phyloP scores from a whole-genome alignment of 225 moss, liverwort and hornwort species.

The Asterella californica region DNA sequence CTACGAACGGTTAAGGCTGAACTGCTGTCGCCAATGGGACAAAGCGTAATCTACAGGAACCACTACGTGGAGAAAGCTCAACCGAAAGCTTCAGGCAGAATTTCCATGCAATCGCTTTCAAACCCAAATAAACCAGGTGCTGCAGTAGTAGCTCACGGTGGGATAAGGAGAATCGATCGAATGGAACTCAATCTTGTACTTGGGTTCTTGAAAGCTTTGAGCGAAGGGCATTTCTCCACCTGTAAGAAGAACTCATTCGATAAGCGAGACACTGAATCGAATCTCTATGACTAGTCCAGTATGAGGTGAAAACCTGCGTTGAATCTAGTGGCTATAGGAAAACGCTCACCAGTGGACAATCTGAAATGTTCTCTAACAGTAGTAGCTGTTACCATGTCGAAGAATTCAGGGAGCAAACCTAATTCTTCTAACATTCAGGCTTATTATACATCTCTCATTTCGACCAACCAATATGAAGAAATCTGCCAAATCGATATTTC shows the following conservation, averaged over 20 bases:
- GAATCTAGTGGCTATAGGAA: not conserved
- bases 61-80: not conserved
- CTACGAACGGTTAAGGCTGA: not conserved
- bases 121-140: not conserved
- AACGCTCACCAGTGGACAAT: not conserved
- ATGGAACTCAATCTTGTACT: constrained; percentile 82
- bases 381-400: not conserved
- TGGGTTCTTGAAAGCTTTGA: constrained; percentile 79
- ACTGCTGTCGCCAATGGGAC: not conserved
- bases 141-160: constrained; percentile 21
- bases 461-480: not conserved
- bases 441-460: not conserved
- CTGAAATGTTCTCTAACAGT: not conserved
- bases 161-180: constrained; percentile 60
- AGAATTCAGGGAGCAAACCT: not conserved
- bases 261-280: not conserved
- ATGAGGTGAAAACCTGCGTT: not conserved
- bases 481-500: not conserved
- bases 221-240: constrained; percentile 42
- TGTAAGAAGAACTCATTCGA: not conserved
- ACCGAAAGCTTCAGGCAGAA: not conserved
- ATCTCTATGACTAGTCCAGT: not conserved
- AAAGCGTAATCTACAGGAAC: not conserved
- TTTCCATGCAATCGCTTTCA: not conserved
- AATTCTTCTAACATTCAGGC: not conserved